A percentile compares a stretch with the other conserved stretches of the same genome.
phyloP scores from a whole-genome alignment of 2,329 filamentous ascomycete species.

The Claviceps citrina region DNA sequence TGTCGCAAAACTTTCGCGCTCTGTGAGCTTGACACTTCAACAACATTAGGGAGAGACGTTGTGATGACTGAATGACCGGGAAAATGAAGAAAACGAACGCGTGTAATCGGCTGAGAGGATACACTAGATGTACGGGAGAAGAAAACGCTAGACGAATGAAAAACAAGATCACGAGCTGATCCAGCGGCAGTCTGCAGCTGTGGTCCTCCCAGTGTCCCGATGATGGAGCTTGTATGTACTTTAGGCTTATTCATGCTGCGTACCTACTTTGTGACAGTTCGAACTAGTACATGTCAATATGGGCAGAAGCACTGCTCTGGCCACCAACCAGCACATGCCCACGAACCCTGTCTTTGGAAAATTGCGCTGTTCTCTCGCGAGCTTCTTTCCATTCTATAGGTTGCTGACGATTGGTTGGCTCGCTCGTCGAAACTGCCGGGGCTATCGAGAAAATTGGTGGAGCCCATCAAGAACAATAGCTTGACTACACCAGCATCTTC shows the following conservation, averaged over 20 bases:
- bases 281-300: neutral
- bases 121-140: neutral
- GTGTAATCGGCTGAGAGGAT: neutral
- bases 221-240: neutral
- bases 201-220: neutral
- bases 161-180: neutral
- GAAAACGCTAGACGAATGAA: neutral
- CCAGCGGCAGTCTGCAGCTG: neutral
- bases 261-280: no score
- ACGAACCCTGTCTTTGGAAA: neutral
- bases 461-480: conserved; percentile 8
- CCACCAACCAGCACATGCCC: neutral
- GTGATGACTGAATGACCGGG: conserved; percentile 4
- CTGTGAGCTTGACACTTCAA: conserved; percentile 18
- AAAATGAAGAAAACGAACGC: neutral
- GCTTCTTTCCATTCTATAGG: neutral
- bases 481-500: neutral
- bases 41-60: neutral
- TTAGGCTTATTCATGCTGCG: neutral
- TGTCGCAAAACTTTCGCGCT: conserved; percentile 56
- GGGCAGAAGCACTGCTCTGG: neutral
- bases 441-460: conserved; percentile 2
- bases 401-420: neutral
- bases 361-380: neutral
- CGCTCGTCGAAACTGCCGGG: neutral